Evolutionary conservation across 2,329 filamentous ascomycete species (phyloP).

Genomic region (Cercospora sp.): DNA sequence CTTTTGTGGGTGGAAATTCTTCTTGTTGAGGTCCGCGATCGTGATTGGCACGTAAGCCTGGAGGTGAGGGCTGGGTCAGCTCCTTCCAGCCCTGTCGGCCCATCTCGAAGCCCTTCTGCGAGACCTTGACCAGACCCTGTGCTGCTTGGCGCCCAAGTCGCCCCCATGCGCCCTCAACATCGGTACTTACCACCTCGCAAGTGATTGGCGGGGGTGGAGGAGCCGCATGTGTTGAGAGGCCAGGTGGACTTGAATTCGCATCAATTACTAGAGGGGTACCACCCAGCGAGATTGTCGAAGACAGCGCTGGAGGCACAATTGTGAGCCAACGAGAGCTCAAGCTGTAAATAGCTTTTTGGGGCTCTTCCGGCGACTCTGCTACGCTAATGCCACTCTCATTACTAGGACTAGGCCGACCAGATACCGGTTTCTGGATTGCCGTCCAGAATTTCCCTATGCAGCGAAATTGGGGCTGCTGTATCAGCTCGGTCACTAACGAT

Average conservation of each 20-base stretch:
- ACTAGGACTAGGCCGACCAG: constrained; percentile 15
- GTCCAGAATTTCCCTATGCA: constrained; percentile 95
- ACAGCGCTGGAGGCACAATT: constrained; percentile 67
- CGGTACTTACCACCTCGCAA: constrained; percentile 69
- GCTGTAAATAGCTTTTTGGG: constrained; percentile 62
- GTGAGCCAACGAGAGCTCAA: constrained; percentile 74
- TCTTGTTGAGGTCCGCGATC: constrained; percentile 24
- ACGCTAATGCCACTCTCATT: constrained; percentile 38
- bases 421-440: constrained; percentile 53
- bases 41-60: constrained; percentile 25
- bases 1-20: constrained; percentile 73
- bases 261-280: constrained; percentile 59
- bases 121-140: constrained; percentile 74
- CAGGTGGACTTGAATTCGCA: constrained; percentile 57
- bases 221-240: constrained; percentile 59
- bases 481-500: constrained; percentile 33
- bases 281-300: constrained; percentile 68
- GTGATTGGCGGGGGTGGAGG: constrained; percentile 68
- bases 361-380: constrained; percentile 19
- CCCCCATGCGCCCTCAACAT: constrained; percentile 54
- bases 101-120: constrained; percentile 60
- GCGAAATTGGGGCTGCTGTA: constrained; percentile 46
- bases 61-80: constrained; percentile 66
- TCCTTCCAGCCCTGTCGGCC: constrained; percentile 75
- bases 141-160: constrained; percentile 65